phyloP scores from a whole-genome alignment of 768 basidiomycete genomes.

The Auriscalpium vulgare region DNA sequence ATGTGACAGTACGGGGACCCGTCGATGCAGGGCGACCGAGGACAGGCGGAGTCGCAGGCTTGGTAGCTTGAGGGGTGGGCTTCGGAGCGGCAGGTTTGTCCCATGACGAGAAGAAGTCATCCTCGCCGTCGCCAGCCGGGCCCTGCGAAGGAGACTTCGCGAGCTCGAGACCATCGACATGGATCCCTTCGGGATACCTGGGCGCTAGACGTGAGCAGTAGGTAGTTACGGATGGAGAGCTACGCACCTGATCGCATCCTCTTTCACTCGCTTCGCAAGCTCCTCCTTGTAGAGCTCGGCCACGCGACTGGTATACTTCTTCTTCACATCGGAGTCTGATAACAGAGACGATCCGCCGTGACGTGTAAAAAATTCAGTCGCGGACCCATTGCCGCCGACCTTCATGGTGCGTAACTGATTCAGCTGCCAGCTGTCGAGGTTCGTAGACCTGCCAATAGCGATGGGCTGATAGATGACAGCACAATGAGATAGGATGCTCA shows the following conservation, averaged over 20 bases:
- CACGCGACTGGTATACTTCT: conserved; percentile 79
- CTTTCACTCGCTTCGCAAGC: conserved; percentile 67
- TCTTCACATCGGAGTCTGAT: conserved; percentile 70
- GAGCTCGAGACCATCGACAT: conserved; percentile 73
- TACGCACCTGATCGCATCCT: conserved; percentile 62
- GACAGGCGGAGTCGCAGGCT: conserved; percentile 4
- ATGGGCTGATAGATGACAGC: not conserved
- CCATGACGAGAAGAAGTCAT: conserved; percentile 97
- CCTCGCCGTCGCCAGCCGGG: conserved; percentile 41
- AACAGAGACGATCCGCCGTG: conserved; percentile 72
- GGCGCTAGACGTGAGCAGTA: not conserved
- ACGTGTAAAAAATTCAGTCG: conserved; percentile 83
- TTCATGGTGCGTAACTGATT: conserved; percentile 93
- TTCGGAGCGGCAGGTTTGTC: conserved; percentile 59
- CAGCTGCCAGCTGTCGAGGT: conserved; percentile 91
- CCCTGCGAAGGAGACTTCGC: conserved; percentile 26
- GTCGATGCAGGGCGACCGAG: conserved; percentile 18
- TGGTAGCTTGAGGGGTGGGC: conserved; percentile 17
- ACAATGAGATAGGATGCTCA: conserved; percentile 28
- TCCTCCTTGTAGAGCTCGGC: conserved; percentile 93
- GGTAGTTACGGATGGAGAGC: not conserved
- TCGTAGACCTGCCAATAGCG: conserved; percentile 69
- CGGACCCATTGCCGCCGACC: conserved; percentile 84
- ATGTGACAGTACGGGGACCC: conserved; percentile 56
- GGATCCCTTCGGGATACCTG: conserved; percentile 72